phyloP scores from a whole-genome alignment of 768 basidiomycete genomes.

The Daedalea quercina region DNA sequence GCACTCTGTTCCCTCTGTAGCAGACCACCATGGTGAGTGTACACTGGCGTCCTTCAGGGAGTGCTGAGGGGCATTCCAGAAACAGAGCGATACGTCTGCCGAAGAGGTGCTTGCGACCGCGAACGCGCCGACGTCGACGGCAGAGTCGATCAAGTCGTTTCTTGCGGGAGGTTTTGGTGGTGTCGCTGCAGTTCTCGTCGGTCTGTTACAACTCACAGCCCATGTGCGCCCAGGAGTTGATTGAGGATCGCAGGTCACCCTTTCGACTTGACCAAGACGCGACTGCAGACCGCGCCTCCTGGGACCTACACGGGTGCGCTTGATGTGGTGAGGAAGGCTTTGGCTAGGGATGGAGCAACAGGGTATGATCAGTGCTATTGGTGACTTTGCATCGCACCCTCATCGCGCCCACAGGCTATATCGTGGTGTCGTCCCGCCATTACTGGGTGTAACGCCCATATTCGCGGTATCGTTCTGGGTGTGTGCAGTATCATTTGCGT shows the following conservation, averaged over 20 bases:
- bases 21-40: slow-evolving; percentile 12
- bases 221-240: neutral
- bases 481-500: slow-evolving; percentile 14
- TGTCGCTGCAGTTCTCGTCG: slow-evolving; percentile 79
- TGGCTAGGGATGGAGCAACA: slow-evolving; percentile 84
- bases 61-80: neutral
- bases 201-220: slow-evolving; percentile 37
- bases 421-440: slow-evolving; percentile 88
- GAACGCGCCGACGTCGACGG: slow-evolving; percentile 19
- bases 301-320: slow-evolving; percentile 88
- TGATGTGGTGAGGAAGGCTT: slow-evolving; percentile 86
- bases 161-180: slow-evolving; percentile 93
- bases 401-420: slow-evolving; percentile 50
- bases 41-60: neutral
- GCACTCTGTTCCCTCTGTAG: neutral
- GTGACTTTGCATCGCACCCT: neutral
- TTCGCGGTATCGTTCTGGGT: slow-evolving; percentile 99
- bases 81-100: slow-evolving; percentile 17
- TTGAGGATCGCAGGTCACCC: slow-evolving; percentile 66
- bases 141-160: slow-evolving; percentile 69
- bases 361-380: slow-evolving; percentile 47
- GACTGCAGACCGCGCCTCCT: slow-evolving; percentile 85
- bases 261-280: slow-evolving; percentile 95
- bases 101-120: slow-evolving; percentile 10
- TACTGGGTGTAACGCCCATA: slow-evolving; percentile 94